Evolutionary conservation across 768 basidiomycete genomes (phyloP), one percentile per base, ranked within the genome.

Genomic region (Boletales sp.): DNA sequence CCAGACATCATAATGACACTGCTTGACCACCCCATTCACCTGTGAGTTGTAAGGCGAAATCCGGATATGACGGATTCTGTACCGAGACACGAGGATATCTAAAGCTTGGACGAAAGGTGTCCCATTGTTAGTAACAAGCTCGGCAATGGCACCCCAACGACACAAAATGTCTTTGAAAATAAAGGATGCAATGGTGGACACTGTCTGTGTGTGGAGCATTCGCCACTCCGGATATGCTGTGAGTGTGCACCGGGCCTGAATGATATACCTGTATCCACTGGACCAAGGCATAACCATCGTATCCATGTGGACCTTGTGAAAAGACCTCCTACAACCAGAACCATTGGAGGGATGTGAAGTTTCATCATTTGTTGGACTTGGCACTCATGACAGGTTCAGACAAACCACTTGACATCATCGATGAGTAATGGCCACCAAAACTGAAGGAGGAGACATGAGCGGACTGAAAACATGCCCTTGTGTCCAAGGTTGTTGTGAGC

Each of bases 71-170:
- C 52, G 44, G 15, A 78, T 74, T 9, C 51, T 44, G 40, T 72
- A 72, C 24, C 55, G 59, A 13, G 62, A 24, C 0, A 41, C 15
- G 1, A 73, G 58, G 40, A 55, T 56, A 1, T 57, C 37, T 3
- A 69, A 47, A 15, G 61, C 59, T 0, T 57, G 51, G 3, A 70
- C 41, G 35, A 71, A 65, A 0, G 63, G 63, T 0, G 65, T 51
- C 0, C 71, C 63, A 53, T 79, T 79, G 50, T 79, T 75, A 0
- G 70, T 74, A 1, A 77, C 65, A n/a, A 78, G 71, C 19, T 70
- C 59, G 0, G 12, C 17, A 1, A 74, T 17, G 15, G 66, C 60
- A 3, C 74, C 75, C 74, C 74, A 77, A 18, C n/a, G 17, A 12
- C 56, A 62, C 2, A 66, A 45, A 2, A 67, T 30, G 2, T 64